These are phyloP conservation scores for Thuja plicata DNA, from an alignment of 83 land plant species.

Conservation along the genomic window DNA sequence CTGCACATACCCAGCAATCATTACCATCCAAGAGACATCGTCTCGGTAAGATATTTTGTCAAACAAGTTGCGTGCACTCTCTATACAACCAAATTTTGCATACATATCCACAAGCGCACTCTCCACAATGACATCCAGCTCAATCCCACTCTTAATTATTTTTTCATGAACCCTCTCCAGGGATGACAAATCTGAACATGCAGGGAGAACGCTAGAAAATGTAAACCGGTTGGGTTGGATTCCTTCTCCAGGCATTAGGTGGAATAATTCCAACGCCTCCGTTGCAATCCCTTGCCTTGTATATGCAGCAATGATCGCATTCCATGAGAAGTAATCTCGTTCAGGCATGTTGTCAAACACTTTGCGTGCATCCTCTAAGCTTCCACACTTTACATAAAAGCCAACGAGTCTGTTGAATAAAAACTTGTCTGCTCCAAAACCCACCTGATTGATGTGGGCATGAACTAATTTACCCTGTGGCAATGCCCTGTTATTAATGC, in stretches of 20 bases:
- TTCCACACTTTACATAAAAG: conserved; percentile 21
- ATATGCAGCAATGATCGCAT: conserved; percentile 34
- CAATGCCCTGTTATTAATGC: neutral
- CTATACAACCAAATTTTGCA: neutral
- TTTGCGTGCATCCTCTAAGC: conserved; percentile 9
- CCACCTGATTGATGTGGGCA: neutral
- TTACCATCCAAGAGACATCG: neutral
- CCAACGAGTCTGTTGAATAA: neutral
- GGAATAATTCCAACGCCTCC: conserved; percentile 21
- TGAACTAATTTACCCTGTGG: neutral
- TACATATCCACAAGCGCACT: neutral
- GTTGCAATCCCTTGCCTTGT: conserved; percentile 18
- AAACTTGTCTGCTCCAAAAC: neutral
- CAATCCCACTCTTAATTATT: neutral
- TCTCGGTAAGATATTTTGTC: neutral
- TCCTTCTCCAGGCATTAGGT: conserved; percentile 33
- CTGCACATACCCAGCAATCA: neutral
- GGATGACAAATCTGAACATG: conserved; percentile 22
- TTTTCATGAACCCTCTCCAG: conserved; percentile 18
- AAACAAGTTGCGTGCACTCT: neutral
- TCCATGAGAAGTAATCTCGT: conserved; percentile 37
- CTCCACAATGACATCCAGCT: neutral
- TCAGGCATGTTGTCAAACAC: conserved; percentile 33
- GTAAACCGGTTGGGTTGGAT: conserved; percentile 32
- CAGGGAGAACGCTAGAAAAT: conserved; percentile 28